A percentile compares a stretch with the other conserved stretches of the same genome.
Evolutionary conservation across 208 protist genomes (phyloP).

Genomic region (Balamuthia mandrillaris): DNA sequence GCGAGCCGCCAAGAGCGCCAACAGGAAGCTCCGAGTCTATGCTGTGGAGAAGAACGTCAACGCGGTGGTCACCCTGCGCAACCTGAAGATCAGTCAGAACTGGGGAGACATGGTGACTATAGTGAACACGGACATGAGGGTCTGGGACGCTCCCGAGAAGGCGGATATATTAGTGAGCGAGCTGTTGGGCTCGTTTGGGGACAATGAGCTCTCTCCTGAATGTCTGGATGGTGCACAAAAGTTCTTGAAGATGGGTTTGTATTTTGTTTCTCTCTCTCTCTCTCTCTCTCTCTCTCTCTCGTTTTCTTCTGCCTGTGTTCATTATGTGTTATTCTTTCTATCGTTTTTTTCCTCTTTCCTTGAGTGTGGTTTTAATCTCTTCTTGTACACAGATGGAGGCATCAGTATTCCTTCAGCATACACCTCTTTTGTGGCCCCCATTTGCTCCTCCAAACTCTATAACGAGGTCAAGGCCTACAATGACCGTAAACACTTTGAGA

Average conservation of each 20-base stretch:
- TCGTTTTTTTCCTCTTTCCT: too few relatives aligned
- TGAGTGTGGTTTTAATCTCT: too few relatives aligned
- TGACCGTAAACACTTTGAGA: slow-evolving; percentile 71
- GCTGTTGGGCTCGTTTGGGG: slow-evolving; percentile 97
- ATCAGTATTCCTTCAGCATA: slow-evolving; percentile 71
- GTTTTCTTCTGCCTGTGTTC: too few relatives aligned
- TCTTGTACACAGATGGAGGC: slow-evolving; percentile 49
- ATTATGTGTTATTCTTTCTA: too few relatives aligned
- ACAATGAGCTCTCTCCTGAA: slow-evolving; percentile 99
- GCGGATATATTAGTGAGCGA: slow-evolving; percentile 95
- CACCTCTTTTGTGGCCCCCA: slow-evolving; percentile 77
- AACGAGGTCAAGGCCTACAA: slow-evolving; percentile 65
- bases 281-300: too few relatives aligned
- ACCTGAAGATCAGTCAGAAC: slow-evolving; percentile 68
- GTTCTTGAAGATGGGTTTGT: slow-evolving; percentile 63
- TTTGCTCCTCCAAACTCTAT: slow-evolving; percentile 67
- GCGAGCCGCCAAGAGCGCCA: slow-evolving; percentile 70
- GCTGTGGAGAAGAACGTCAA: slow-evolving; percentile 97
- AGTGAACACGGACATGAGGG: slow-evolving; percentile 76
- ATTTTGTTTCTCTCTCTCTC: too few relatives aligned
- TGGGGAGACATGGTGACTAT: slow-evolving; percentile 87
- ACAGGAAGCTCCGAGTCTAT: slow-evolving; percentile 81
- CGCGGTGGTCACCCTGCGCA: slow-evolving; percentile 67
- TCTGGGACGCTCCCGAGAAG: slow-evolving; percentile 55
- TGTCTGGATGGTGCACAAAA: slow-evolving; percentile 91